Conservation (phyloP, 768 basidiomycete genomes). For the Cystobasidium onofrii region DNA sequence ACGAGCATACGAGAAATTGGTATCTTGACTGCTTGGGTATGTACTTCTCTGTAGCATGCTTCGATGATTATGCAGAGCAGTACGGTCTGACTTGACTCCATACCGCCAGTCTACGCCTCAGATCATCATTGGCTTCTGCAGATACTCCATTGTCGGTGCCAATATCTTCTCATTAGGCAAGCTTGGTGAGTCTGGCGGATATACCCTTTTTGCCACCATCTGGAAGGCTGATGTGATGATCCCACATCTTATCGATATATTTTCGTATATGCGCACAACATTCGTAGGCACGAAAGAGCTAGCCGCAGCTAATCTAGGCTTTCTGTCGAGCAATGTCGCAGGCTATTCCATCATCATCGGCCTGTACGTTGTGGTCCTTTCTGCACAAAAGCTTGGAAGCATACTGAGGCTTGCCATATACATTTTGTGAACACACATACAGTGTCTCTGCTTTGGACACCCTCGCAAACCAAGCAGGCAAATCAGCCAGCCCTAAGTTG, state of each 20-base stretch:
- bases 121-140: conserved; percentile 19
- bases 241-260: background rate
- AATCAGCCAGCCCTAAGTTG: conserved; percentile 19
- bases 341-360: conserved; percentile 29
- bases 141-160: conserved; percentile 7
- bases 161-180: conserved; percentile 1
- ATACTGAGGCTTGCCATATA: background rate
- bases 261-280: background rate
- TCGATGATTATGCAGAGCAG: no score
- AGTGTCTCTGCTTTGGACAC: conserved; percentile 12
- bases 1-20: background rate
- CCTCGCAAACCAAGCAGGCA: conserved; percentile 24
- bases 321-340: conserved; percentile 13
- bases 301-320: conserved; percentile 22
- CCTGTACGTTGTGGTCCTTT: background rate
- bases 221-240: no score
- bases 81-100: no score
- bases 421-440: no score
- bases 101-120: background rate
- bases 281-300: conserved; percentile 13
- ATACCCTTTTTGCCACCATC: background rate
- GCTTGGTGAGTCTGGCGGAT: background rate
- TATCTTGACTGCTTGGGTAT: background rate
- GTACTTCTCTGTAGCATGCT: background rate
- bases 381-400: no score